A percentile compares a stretch with the other conserved stretches of the same genome.
These are phyloP conservation scores for Carex kokanica DNA, from an alignment of 176 grass and related monocot species.

Conservation along the genomic window DNA sequence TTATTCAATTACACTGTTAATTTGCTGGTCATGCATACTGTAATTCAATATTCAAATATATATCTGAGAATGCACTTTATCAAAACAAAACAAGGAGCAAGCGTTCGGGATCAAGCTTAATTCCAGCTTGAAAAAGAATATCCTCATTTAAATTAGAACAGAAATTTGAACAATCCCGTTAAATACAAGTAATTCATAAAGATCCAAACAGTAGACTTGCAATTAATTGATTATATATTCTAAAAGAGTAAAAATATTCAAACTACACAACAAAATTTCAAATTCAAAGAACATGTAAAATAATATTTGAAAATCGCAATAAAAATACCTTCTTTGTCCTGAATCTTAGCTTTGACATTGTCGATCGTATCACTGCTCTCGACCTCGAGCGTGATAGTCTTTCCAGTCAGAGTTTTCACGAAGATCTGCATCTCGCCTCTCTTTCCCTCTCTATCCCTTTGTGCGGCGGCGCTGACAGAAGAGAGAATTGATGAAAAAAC, in stretches of 20 bases:
- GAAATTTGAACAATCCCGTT: neutral
- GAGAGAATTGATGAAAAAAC: neutral
- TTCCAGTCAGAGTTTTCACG: constrained; percentile 94
- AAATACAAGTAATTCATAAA: neutral
- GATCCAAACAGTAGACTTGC: neutral
- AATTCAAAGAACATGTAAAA: neutral
- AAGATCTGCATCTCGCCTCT: constrained; percentile 93
- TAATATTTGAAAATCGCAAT: neutral
- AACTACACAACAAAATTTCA: neutral
- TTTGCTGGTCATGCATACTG: neutral
- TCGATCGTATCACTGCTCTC: constrained; percentile 98
- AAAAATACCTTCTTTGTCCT: constrained; percentile 81
- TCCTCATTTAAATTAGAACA: neutral
- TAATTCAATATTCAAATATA: neutral
- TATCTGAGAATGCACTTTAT: neutral
- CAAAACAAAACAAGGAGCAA: neutral
- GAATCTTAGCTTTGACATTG: constrained; percentile 99
- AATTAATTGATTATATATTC: neutral
- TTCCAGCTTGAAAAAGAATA: neutral
- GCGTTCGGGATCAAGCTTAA: neutral
- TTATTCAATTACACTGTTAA: neutral
- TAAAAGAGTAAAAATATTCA: neutral
- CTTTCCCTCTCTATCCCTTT: neutral
- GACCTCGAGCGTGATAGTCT: constrained; percentile 96
- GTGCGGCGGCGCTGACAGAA: neutral